Evolutionary conservation across 371 early-diverging fungal genomes (phyloP).

Genomic region (Saksenaea oblongispora): DNA sequence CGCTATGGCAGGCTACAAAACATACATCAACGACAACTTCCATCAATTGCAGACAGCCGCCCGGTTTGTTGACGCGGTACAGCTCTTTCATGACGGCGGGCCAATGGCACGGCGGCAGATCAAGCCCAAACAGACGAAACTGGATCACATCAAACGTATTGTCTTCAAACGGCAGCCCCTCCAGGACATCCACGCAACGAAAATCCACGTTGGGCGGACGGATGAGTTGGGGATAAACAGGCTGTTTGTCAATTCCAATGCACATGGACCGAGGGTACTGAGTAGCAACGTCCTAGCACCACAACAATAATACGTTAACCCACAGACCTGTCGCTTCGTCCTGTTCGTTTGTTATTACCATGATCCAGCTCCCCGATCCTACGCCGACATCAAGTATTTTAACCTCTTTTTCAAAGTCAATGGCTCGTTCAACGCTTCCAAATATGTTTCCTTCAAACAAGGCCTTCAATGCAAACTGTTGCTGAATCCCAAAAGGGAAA

Average conservation of each 20-base stretch:
- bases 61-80: constrained; percentile 12
- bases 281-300: not conserved
- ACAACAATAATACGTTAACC: too few relatives aligned
- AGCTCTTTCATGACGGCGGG: constrained; percentile 11
- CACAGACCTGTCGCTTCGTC: too few relatives aligned
- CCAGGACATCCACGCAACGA: constrained; percentile 9
- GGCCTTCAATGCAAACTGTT: constrained; percentile 7
- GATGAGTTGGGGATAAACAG: constrained; percentile 3
- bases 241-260: constrained; percentile 1
- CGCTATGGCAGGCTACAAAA: not conserved
- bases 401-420: not conserved
- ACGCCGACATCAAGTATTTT: constrained; percentile 4
- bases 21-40: constrained; percentile 3
- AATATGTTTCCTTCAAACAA: constrained; percentile 7
- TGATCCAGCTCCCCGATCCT: constrained; percentile 10
- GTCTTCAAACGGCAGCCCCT: constrained; percentile 17
- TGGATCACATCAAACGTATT: constrained; percentile 22
- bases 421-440: not conserved
- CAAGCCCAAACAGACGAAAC: constrained; percentile 7
- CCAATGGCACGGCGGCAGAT: constrained; percentile 14
- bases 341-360: not conserved
- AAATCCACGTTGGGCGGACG: constrained; percentile 17
- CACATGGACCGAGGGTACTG: not conserved
- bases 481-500: not conserved
- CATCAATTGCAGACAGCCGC: constrained; percentile 18